Percentiles rank a stretch among this genome's conserved stretches.
These are phyloP conservation scores for Haematococcus sp. DNA, from an alignment of 139 green algal genomes.

Conservation along the genomic window DNA sequence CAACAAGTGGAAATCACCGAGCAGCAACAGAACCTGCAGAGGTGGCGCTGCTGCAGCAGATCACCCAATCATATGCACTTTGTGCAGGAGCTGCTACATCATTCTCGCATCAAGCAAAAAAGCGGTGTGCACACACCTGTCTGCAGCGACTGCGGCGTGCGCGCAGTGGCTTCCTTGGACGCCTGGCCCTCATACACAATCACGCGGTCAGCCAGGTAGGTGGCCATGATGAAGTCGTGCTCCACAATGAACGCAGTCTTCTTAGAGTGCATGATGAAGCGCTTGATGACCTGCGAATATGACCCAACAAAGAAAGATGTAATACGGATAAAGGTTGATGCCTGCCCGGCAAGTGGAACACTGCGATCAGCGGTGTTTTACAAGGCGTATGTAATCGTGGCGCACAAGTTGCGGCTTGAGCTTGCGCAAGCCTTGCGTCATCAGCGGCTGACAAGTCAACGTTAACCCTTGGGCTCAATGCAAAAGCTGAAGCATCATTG, in stretches of 20 bases:
- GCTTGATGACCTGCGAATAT: conserved; percentile 95
- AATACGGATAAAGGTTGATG: too few species aligned
- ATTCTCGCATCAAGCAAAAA: not conserved
- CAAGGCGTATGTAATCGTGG: too few species aligned
- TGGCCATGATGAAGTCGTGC: conserved; percentile 99
- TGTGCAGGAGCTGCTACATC: not conserved
- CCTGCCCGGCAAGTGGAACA: too few species aligned
- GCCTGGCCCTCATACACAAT: conserved; percentile 96
- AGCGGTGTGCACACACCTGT: conserved; percentile 38
- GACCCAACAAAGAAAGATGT: not conserved
- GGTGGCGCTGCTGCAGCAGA: not conserved
- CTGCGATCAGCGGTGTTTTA: too few species aligned
- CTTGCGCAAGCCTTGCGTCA: too few species aligned
- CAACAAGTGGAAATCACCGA: too few species aligned
- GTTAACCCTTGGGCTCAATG: too few species aligned
- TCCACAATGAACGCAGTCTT: conserved; percentile 99
- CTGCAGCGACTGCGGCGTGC: conserved; percentile 75
- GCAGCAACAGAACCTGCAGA: not conserved
- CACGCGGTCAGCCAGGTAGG: conserved; percentile 96
- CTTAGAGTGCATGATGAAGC: conserved; percentile 98
- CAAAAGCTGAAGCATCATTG: too few species aligned
- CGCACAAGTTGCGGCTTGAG: too few species aligned
- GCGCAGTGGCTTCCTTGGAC: conserved; percentile 74
- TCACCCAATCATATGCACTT: not conserved
- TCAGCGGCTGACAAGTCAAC: too few species aligned